A percentile compares a stretch with the other conserved stretches of the same genome.
Evolutionary conservation across 371 early-diverging fungal genomes (phyloP).

Genomic region (Mortierella sp.): DNA sequence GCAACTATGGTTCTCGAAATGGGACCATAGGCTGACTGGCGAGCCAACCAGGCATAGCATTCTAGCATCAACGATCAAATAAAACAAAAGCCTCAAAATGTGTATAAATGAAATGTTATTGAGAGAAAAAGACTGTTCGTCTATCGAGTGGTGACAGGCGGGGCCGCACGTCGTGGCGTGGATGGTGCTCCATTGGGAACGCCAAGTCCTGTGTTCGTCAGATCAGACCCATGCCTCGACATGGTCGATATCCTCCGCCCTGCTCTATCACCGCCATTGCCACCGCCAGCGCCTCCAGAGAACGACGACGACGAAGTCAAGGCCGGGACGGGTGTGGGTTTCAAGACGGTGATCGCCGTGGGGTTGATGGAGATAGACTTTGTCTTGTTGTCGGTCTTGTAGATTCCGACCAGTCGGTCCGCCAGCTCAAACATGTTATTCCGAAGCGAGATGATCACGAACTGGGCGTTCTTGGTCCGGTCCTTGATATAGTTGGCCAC

Average conservation of each 20-base stretch:
- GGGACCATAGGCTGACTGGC: no score
- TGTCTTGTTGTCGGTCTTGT: slow-evolving; percentile 90
- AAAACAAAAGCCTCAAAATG: no score
- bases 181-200: slow-evolving; percentile 7
- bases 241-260: slow-evolving; percentile 24
- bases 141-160: slow-evolving; percentile 14
- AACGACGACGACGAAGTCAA: not conserved
- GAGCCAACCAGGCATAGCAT: no score
- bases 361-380: slow-evolving; percentile 60
- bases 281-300: not conserved
- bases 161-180: slow-evolving; percentile 14
- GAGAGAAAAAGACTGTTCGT: no score
- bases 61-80: no score
- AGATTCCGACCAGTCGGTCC: slow-evolving; percentile 98
- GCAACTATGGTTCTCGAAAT: no score
- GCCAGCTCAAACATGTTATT: slow-evolving; percentile 99
- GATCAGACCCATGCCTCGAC: slow-evolving; percentile 33
- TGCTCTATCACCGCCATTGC: not conserved
- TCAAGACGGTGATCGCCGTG: slow-evolving; percentile 40
- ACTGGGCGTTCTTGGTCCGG: slow-evolving; percentile 98
- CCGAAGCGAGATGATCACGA: slow-evolving; percentile 98
- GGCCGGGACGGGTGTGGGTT: slow-evolving; percentile 28
- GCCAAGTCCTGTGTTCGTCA: not conserved
- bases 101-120: no score
- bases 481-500: slow-evolving; percentile 99